Evolutionary conservation across 768 basidiomycete species (phyloP), one percentile per base, ranked within the genome.

Genomic region (Mycena galopus): DNA sequence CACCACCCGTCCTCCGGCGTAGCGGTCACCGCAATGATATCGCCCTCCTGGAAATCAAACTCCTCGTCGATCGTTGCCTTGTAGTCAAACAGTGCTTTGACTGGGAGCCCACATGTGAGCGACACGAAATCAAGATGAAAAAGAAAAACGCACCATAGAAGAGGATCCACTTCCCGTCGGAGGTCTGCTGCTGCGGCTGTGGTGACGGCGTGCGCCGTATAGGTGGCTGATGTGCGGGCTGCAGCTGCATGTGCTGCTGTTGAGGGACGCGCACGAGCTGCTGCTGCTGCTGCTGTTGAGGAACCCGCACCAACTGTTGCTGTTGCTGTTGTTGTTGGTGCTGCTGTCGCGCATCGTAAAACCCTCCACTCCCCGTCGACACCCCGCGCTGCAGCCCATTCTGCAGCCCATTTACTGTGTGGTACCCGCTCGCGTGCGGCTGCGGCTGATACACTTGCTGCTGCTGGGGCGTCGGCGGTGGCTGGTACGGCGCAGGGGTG

Each of bases 1-100:
- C 97, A 99, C 97, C 97, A 98, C 0, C 97, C 97, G 76, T 98
- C 97, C 77, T 96, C 96, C 5, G 96, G 96, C 8, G 96, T 97
- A 35, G 92, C 88, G 0, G 95, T 97, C 17, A 99, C 97, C 2
- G 96, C 97, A 73, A 99, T 98, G 72, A 98, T 94, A 81, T 99
- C 97, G 2, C 94, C 95, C 17, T 92, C 86, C 79, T 96, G 95
- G 91, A 99, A 98, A 80, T 97, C 94, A 80, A 99, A 98, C 83
- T 98, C 97, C 78, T 97, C 96, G 1, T 93, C 91, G 73, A 93
- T 94, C 21, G 93, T 91, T 11, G 94, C 95, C 0, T 83, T 83
- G 77, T 96, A 97, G 81, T 96, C 96, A 79, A 95, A 97, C 74
- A 97, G 83, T 29, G 96, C 96, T 86, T 95, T 94, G 71, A 97